These are phyloP conservation scores for Rosellinia necatrix DNA, from an alignment of 2,329 filamentous ascomycete species.

Conservation along the genomic window DNA sequence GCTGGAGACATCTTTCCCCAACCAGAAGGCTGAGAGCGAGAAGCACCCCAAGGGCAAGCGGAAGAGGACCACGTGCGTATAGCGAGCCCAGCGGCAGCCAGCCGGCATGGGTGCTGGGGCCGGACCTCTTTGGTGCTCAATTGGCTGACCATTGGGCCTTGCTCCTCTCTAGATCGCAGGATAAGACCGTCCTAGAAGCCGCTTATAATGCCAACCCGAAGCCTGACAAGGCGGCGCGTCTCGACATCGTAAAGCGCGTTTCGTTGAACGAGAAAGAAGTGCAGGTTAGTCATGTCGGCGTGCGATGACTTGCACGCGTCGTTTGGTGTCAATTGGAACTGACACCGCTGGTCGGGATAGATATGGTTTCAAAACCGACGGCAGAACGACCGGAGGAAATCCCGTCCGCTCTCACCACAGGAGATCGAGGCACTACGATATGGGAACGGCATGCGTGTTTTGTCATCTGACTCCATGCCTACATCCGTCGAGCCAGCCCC, in stretches of 20 bases:
- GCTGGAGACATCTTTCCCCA: constrained; percentile 38
- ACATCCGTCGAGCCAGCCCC: constrained; percentile 41
- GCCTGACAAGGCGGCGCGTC: constrained; percentile 86
- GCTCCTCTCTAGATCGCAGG: constrained; percentile 67
- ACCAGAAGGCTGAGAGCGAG: constrained; percentile 38
- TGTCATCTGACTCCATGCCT: constrained; percentile 51
- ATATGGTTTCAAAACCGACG: constrained; percentile 98
- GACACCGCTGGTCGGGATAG: constrained; percentile 51
- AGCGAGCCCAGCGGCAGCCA: neutral
- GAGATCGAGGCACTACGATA: constrained; percentile 69
- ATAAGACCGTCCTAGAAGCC: constrained; percentile 85
- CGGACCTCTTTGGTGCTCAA: constrained; percentile 6
- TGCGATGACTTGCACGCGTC: constrained; percentile 2
- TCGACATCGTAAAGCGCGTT: constrained; percentile 82
- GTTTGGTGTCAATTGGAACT: constrained; percentile 20
- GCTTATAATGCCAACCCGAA: constrained; percentile 86
- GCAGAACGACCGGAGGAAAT: constrained; percentile 90
- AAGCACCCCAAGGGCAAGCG: constrained; percentile 64
- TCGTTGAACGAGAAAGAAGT: constrained; percentile 94
- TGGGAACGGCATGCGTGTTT: constrained; percentile 55
- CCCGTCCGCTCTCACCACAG: constrained; percentile 77
- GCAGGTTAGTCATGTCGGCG: constrained; percentile 66
- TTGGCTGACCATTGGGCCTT: constrained; percentile 18
- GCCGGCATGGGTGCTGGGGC: neutral
- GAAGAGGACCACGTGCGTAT: constrained; percentile 66